phyloP scores from a whole-genome alignment of 805 yeast species.

The Saturnispora sanitii region DNA sequence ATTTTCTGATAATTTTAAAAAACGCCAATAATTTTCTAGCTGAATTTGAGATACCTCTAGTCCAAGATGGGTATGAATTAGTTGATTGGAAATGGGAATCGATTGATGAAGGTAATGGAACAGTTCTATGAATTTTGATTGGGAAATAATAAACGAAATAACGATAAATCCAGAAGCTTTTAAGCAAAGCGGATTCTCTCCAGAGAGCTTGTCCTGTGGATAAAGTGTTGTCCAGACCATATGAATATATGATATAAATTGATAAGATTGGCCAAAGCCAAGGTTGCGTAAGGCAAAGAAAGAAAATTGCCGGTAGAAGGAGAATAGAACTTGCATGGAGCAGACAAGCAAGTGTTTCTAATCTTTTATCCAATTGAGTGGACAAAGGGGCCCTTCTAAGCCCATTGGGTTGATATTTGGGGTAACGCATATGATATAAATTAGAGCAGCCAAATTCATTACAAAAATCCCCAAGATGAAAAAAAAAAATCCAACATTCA shows the following conservation, averaged over 20 bases:
- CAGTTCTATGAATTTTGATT: constrained; percentile 55
- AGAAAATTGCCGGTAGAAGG: constrained; percentile 41
- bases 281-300: constrained; percentile 44
- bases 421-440: constrained; percentile 2
- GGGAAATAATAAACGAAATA: constrained; percentile 78
- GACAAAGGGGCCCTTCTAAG: neutral
- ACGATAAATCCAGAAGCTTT: constrained; percentile 53
- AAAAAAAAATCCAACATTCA: neutral
- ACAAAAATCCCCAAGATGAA: too few species aligned
- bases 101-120: constrained; percentile 66
- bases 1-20: constrained; percentile 3
- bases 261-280: constrained; percentile 52
- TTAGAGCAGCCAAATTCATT: too few species aligned
- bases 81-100: constrained; percentile 17
- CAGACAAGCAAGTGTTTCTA: constrained; percentile 59
- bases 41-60: constrained; percentile 2
- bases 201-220: constrained; percentile 60
- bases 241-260: constrained; percentile 53
- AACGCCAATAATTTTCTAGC: neutral
- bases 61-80: constrained; percentile 6
- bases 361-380: constrained; percentile 28
- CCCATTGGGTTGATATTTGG: constrained; percentile 4
- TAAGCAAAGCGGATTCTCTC: constrained; percentile 47
- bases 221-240: constrained; percentile 53
- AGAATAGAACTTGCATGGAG: constrained; percentile 72